Evolutionary conservation across 208 protist genomes (phyloP).

Genomic region (Strigomonas culicis): DNA sequence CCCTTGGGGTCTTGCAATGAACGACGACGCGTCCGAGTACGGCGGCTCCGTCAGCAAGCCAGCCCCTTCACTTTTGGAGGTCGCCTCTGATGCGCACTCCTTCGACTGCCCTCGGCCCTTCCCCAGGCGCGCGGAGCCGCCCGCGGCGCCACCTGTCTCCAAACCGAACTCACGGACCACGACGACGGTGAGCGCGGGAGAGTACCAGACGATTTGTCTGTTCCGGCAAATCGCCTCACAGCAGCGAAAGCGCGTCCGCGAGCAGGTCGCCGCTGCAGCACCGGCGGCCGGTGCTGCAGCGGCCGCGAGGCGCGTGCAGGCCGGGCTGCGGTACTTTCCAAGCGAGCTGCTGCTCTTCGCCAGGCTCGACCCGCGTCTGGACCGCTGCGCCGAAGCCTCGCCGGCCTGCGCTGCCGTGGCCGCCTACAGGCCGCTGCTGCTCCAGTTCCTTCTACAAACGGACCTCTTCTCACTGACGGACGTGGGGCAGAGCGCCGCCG

Average conservation of each 20-base stretch:
- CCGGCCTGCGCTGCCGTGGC: neutral
- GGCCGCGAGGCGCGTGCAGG: neutral
- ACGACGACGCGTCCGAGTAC: neutral
- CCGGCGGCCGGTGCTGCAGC: too few species aligned
- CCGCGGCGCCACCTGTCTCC: neutral
- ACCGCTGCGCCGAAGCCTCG: neutral
- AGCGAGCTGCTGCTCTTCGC: constrained; percentile 9
- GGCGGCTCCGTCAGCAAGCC: neutral
- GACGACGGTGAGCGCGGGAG: neutral
- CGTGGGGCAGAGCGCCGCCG: neutral
- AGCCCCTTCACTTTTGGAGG: too few species aligned
- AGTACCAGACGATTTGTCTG: constrained; percentile 2
- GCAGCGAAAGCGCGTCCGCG: neutral
- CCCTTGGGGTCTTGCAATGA: neutral
- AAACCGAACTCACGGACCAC: neutral
- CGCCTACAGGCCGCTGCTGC: constrained; percentile 12
- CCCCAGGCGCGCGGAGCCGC: too few species aligned
- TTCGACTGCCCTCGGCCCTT: too few species aligned
- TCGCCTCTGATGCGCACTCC: too few species aligned
- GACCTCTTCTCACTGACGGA: constrained; percentile 20
- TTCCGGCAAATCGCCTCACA: neutral
- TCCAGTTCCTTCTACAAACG: constrained; percentile 38
- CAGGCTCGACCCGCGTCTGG: neutral
- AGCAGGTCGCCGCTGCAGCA: neutral
- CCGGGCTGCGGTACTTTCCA: neutral